phyloP scores from a whole-genome alignment of 352 stramenopile genomes.

The Hyaloperonospora arabidopsidis region DNA sequence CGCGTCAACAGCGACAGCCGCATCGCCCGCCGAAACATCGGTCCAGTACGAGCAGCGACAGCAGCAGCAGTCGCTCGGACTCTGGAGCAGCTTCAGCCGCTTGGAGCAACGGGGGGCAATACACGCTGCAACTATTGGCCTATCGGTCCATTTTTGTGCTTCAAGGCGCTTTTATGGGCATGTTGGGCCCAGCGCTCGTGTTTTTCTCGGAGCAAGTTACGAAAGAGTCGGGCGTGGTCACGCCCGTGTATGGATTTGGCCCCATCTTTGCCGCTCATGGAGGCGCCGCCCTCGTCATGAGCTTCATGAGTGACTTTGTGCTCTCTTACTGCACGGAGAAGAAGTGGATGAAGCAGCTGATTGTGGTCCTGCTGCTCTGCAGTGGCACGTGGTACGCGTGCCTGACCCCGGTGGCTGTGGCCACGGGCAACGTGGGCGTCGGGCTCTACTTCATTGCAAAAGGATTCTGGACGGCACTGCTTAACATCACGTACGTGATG shows the following conservation, averaged over 20 bases:
- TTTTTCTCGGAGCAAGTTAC: conserved; percentile 54
- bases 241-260: conserved; percentile 56
- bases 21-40: conserved; percentile 28
- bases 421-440: conserved; percentile 54
- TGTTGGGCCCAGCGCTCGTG: conserved; percentile 52
- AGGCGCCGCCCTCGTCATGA: conserved; percentile 62
- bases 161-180: conserved; percentile 56
- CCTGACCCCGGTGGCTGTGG: conserved; percentile 46
- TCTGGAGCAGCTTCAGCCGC: conserved; percentile 15
- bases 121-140: conserved; percentile 50
- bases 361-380: conserved; percentile 45
- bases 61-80: conserved; percentile 19
- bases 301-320: conserved; percentile 73
- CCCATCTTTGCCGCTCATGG: conserved; percentile 70
- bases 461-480: conserved; percentile 58
- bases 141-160: conserved; percentile 66
- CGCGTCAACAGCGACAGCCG: conserved; percentile 16
- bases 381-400: conserved; percentile 63
- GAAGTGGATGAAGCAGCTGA: conserved; percentile 65
- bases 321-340: conserved; percentile 59
- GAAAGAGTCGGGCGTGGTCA: conserved; percentile 30
- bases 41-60: conserved; percentile 20
- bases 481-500: conserved; percentile 62
- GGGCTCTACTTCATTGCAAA: conserved; percentile 71
- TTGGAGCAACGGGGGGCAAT: conserved; percentile 38